phyloP scores from a whole-genome alignment of 345 rosid genomes.

The rapeseed (Brassica napus) region Da-Ae NC_063436.1:28865001-28865500 shows the following conservation, averaged over 20 bases:
- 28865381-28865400: conserved; percentile 51
- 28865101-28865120: conserved; percentile 36
- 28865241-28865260: conserved; percentile 63
- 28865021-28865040: conserved; percentile 43
- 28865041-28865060: conserved; percentile 43
- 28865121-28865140: conserved; percentile 7
- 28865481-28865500: background rate
- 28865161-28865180: background rate
- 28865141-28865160: background rate
- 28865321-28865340: conserved; percentile 57
- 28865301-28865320: conserved; percentile 75
- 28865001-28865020: conserved; percentile 46
- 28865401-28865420: conserved; percentile 62
- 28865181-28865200: background rate
- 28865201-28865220: conserved; percentile 39
- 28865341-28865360: conserved; percentile 7
- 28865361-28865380: conserved; percentile 27
- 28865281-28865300: conserved; percentile 61
- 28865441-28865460: conserved; percentile 71
- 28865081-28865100: conserved; percentile 49
- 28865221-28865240: conserved; percentile 56
- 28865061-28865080: conserved; percentile 45
- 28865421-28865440: conserved; percentile 68
- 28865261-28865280: conserved; percentile 56
- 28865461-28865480: conserved; percentile 18